phyloP scores from a whole-genome alignment of 2,329 filamentous ascomycete genomes.

The Aurifilum marmelostoma region DNA sequence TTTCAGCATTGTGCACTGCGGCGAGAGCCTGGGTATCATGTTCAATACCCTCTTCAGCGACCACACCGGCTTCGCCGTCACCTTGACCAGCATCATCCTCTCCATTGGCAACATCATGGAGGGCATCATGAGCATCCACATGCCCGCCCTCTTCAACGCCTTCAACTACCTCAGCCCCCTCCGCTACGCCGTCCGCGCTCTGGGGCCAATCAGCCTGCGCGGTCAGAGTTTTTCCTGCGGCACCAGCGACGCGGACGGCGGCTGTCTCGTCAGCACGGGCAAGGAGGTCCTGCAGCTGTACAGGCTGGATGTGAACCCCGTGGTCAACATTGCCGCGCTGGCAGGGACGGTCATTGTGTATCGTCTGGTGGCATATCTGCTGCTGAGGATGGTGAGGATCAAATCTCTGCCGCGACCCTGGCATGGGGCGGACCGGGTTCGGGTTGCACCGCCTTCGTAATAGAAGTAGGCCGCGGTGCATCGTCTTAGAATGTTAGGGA shows the following conservation, averaged over 20 bases:
- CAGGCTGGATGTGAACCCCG: conserved; percentile 63
- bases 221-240: conserved; percentile 67
- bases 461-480: not conserved
- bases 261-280: conserved; percentile 68
- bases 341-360: conserved; percentile 67
- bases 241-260: conserved; percentile 60
- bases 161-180: conserved; percentile 75
- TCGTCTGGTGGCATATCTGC: conserved; percentile 62
- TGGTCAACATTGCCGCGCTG: conserved; percentile 64
- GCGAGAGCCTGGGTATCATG: conserved; percentile 76
- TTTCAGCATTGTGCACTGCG: conserved; percentile 74
- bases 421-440: not conserved
- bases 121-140: conserved; percentile 70
- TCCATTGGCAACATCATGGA: conserved; percentile 73
- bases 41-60: conserved; percentile 74
- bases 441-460: not conserved
- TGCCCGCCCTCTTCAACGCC: conserved; percentile 66
- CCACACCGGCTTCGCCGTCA: conserved; percentile 77
- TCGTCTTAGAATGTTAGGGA: not conserved
- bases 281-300: conserved; percentile 70
- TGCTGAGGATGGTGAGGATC: conserved; percentile 59
- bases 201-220: conserved; percentile 67
- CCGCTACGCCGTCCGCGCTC: conserved; percentile 68
- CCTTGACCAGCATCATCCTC: conserved; percentile 70
- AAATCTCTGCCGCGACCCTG: conserved; percentile 38